A percentile compares a stretch with the other conserved stretches of the same genome.
Conservation (phyloP, 176 grass and related monocot species). For the Hsuehochloa calcarea region DNA sequence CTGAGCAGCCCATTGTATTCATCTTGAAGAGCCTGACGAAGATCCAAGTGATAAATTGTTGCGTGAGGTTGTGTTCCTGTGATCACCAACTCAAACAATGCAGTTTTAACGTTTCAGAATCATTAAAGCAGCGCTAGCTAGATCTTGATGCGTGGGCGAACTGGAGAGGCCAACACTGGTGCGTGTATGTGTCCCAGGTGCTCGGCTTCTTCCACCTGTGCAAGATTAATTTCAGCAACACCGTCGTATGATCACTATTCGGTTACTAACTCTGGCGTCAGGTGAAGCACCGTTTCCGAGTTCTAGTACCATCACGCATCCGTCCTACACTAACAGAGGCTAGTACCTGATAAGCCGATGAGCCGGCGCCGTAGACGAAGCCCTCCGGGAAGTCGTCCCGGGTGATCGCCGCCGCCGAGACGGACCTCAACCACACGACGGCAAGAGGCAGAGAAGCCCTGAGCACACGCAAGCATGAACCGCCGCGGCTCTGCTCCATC, state of each 20-base stretch:
- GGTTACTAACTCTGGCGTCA: no score
- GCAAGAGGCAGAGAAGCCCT: neutral
- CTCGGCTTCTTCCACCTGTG: slow-evolving; percentile 67
- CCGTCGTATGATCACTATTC: no score
- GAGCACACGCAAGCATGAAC: no score
- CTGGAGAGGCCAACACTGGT: slow-evolving; percentile 29
- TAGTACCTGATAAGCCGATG: neutral
- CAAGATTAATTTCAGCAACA: neutral
- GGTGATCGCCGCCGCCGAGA: neutral
- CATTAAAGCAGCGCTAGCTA: neutral
- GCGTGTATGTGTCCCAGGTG: slow-evolving; percentile 68
- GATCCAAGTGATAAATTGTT: slow-evolving; percentile 85
- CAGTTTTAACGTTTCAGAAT: neutral
- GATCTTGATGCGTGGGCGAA: no score
- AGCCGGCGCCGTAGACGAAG: neutral
- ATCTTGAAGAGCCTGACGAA: slow-evolving; percentile 81
- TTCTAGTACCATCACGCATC: no score
- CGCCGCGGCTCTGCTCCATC: no score
- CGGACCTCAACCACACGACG: neutral
- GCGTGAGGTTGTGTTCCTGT: slow-evolving; percentile 83
- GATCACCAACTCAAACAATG: neutral
- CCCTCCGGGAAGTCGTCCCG: neutral
- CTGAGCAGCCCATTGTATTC: slow-evolving; percentile 62
- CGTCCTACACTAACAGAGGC: no score
- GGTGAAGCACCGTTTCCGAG: no score